Evolutionary conservation across 2,329 filamentous ascomycete genomes (phyloP).

Genomic region (Parastagonospora nodorum): DNA sequence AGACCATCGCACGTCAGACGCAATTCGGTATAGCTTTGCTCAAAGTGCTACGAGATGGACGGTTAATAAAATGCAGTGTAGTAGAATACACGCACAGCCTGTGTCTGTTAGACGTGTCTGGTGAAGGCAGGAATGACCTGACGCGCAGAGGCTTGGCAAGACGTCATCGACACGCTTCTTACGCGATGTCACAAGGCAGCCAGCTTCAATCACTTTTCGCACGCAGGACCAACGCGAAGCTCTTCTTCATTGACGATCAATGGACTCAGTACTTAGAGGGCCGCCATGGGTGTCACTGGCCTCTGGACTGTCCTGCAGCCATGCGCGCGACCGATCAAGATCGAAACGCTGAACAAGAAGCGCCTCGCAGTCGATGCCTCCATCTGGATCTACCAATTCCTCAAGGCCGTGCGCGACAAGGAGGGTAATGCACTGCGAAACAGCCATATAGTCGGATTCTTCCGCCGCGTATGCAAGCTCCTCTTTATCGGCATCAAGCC

Average conservation of each 20-base stretch:
- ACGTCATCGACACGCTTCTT: too few relatives aligned
- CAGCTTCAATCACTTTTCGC: too few relatives aligned
- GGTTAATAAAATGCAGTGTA: too few relatives aligned
- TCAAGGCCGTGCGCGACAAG: constrained; percentile 98
- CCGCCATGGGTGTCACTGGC: constrained; percentile 90
- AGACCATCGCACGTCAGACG: too few relatives aligned
- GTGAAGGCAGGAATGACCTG: too few relatives aligned
- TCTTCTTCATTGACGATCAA: constrained; percentile 4
- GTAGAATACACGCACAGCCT: too few relatives aligned
- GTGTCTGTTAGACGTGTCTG: too few relatives aligned
- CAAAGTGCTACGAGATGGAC: too few relatives aligned
- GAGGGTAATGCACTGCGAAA: constrained; percentile 96
- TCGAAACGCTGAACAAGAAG: constrained; percentile 94
- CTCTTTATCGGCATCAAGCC: constrained; percentile 95
- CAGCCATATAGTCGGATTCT: constrained; percentile 96
- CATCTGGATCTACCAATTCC: constrained; percentile 99
- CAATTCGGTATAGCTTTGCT: too few relatives aligned
- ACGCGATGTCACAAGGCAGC: too few relatives aligned
- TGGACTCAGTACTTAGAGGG: constrained; percentile 14
- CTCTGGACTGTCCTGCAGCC: constrained; percentile 97
- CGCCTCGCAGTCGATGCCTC: constrained; percentile 96
- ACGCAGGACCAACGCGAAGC: too few relatives aligned
- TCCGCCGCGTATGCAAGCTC: constrained; percentile 95
- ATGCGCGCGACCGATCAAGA: constrained; percentile 92
- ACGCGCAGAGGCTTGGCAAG: too few relatives aligned